Percentiles rank a stretch among this genome's conserved stretches.
These are phyloP conservation scores for Schoenoplectus tabernaemontani DNA, from an alignment of 202 grass and related monocot genomes.

Conservation along the genomic window DNA sequence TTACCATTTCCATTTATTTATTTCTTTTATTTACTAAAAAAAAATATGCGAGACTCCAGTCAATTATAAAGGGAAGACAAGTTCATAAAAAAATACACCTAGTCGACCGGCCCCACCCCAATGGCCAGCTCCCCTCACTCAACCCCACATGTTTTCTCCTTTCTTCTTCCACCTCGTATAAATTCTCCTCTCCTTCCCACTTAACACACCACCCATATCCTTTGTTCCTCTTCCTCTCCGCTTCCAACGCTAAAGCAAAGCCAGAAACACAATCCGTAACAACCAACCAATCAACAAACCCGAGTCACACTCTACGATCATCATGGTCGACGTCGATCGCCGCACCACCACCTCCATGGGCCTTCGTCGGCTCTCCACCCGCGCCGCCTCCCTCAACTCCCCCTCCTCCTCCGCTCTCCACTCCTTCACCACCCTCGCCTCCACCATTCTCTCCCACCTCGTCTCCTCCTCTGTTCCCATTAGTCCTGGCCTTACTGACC, in stretches of 20 bases:
- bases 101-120: not conserved
- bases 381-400: constrained; percentile 39
- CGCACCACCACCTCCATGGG: constrained; percentile 53
- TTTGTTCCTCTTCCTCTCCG: not conserved
- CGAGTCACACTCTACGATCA: too few relatives aligned
- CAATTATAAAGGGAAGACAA: too few relatives aligned
- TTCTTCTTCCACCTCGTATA: constrained; percentile 28
- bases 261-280: not conserved
- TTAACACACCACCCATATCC: too few relatives aligned
- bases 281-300: not conserved
- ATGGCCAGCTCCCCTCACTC: constrained; percentile 16
- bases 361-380: constrained; percentile 61
- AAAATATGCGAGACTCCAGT: too few relatives aligned
- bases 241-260: not conserved
- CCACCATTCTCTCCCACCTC: constrained; percentile 50
- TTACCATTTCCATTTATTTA: too few relatives aligned
- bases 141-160: constrained; percentile 40
- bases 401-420: constrained; percentile 49
- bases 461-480: constrained; percentile 35
- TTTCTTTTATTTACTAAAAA: too few relatives aligned
- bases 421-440: constrained; percentile 57
- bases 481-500: constrained; percentile 45
- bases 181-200: constrained; percentile 1
- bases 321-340: constrained; percentile 87
- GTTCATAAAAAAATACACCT: constrained; percentile 4